Evolutionary conservation across 1,284 basidiomycete genomes (phyloP).

Genomic region (Moesziomyces sp.): DNA sequence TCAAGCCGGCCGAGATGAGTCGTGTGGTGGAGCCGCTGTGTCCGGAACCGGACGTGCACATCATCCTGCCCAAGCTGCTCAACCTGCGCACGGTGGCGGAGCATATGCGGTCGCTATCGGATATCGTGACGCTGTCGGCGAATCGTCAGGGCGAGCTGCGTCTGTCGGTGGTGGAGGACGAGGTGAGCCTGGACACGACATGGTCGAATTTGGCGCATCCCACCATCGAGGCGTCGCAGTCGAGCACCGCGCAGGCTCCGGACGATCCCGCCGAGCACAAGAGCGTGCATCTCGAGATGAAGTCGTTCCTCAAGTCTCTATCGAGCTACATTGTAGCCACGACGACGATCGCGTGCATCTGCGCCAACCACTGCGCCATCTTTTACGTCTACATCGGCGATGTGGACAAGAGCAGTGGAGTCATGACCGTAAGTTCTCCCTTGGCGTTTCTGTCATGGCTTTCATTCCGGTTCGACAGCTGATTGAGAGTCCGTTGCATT

Average conservation of each 20-base stretch:
- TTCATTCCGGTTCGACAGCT: not conserved
- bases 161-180: conserved; percentile 46
- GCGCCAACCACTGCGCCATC: conserved; percentile 65
- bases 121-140: conserved; percentile 54
- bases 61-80: conserved; percentile 61
- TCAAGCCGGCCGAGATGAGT: conserved; percentile 63
- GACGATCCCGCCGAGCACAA: conserved; percentile 34
- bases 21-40: conserved; percentile 65
- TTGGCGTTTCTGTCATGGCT: too few species aligned
- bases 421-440: conserved; percentile 47
- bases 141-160: conserved; percentile 54
- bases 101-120: conserved; percentile 62
- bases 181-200: conserved; percentile 61
- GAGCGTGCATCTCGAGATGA: conserved; percentile 63
- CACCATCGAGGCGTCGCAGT: conserved; percentile 37
- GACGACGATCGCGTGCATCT: conserved; percentile 66
- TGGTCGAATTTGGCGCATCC: conserved; percentile 63
- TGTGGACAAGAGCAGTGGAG: conserved; percentile 48
- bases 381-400: conserved; percentile 68
- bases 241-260: conserved; percentile 28
- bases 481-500: conserved; percentile 1
- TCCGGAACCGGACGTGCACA: conserved; percentile 63
- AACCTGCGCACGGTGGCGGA: conserved; percentile 63
- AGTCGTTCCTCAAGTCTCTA: conserved; percentile 63
- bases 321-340: conserved; percentile 61